phyloP scores from a whole-genome alignment of 2,329 filamentous ascomycete genomes.

The Ophiocordyceps robertsii region DNA sequence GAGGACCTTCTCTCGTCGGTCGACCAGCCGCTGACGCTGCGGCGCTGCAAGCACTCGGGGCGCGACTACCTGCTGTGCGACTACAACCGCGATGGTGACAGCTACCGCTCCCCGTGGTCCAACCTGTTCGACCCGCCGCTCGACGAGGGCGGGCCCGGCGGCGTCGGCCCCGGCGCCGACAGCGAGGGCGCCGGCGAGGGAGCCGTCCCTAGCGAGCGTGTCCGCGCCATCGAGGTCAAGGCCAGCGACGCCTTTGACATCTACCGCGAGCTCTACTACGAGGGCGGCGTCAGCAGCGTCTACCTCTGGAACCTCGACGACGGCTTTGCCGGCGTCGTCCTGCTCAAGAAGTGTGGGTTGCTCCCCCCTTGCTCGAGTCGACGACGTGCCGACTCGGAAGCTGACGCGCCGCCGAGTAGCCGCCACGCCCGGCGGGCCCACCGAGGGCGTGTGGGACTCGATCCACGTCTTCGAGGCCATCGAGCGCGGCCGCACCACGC shows the following conservation, averaged over 20 bases:
- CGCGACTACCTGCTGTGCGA: constrained; percentile 97
- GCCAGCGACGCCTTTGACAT: constrained; percentile 96
- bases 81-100: constrained; percentile 98
- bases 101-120: constrained; percentile 96
- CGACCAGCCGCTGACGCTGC: constrained; percentile 82
- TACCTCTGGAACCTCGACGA: constrained; percentile 99
- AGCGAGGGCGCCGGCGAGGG: constrained; percentile 58
- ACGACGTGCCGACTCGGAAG: no score
- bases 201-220: constrained; percentile 76
- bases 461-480: constrained; percentile 98
- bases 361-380: no score
- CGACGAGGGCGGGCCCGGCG: constrained; percentile 45
- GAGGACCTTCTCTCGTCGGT: constrained; percentile 97
- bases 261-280: constrained; percentile 92
- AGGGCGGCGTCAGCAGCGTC: constrained; percentile 88
- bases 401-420: constrained; percentile 34
- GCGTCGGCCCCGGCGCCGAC: constrained; percentile 36
- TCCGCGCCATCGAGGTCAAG: constrained; percentile 84
- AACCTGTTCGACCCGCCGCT: constrained; percentile 95
- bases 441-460: constrained; percentile 84
- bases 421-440: constrained; percentile 49
- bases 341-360: constrained; percentile 94
- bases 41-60: constrained; percentile 75
- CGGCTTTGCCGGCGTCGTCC: constrained; percentile 88
- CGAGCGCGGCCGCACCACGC: constrained; percentile 78